phyloP scores from a whole-genome alignment of 192 early-diverging fungal genomes.

The Backusella parvicylindrica region DNA sequence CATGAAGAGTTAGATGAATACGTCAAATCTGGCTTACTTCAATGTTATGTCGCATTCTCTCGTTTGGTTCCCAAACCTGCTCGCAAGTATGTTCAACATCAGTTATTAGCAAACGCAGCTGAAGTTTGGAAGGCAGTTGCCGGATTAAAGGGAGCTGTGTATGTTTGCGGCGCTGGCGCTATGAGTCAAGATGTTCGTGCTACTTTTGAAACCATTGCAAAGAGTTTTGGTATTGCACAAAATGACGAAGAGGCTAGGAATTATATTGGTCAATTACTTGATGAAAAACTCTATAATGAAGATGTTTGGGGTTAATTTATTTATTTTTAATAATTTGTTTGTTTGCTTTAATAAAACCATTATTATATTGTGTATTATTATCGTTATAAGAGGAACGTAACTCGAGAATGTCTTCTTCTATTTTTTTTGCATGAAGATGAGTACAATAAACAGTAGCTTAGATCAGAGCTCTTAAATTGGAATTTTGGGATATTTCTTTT shows the following conservation, averaged over 20 bases:
- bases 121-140: constrained; percentile 12
- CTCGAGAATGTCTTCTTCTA: too few species aligned
- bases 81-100: constrained; percentile 42
- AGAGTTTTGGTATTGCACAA: constrained; percentile 25
- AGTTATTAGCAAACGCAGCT: constrained; percentile 22
- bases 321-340: neutral
- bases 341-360: neutral
- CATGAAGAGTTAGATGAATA: constrained; percentile 53
- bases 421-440: too few species aligned
- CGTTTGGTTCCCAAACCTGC: constrained; percentile 48
- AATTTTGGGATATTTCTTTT: too few species aligned
- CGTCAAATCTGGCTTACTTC: constrained; percentile 48
- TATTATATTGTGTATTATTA: neutral
- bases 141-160: constrained; percentile 11
- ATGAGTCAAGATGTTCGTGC: constrained; percentile 31
- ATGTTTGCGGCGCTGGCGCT: constrained; percentile 24
- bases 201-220: constrained; percentile 20
- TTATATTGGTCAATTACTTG: neutral
- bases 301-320: constrained; percentile 31
- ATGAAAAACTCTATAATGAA: constrained; percentile 22
- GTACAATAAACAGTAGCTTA: too few species aligned
- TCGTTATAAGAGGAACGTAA: neutral
- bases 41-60: constrained; percentile 59
- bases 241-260: constrained; percentile 14
- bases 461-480: too few species aligned